phyloP scores from a whole-genome alignment of 2,329 filamentous ascomycete species.

The Aspergillus cejpii region DNA sequence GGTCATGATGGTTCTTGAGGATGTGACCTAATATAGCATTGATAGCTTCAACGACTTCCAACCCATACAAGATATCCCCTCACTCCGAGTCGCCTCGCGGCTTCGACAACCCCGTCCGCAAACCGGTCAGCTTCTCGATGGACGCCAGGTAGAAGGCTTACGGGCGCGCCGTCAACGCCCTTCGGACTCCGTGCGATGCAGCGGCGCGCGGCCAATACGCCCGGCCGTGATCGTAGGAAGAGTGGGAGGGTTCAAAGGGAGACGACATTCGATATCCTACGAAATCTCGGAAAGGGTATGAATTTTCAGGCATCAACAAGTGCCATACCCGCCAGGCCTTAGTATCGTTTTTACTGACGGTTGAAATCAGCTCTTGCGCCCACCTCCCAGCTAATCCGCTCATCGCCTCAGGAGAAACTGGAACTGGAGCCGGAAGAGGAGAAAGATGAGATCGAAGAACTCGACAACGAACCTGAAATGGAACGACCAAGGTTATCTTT shows the following conservation, averaged over 20 bases:
- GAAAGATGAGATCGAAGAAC: constrained; percentile 40
- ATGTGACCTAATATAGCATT: constrained; percentile 1
- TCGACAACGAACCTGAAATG: constrained; percentile 44
- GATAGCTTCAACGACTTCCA: constrained; percentile 33
- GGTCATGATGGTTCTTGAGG: neutral
- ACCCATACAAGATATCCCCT: constrained; percentile 27
- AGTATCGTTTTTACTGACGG: too few species aligned
- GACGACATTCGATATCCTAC: constrained; percentile 50
- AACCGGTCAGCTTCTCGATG: constrained; percentile 30
- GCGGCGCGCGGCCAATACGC: constrained; percentile 48
- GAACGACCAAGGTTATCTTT: constrained; percentile 39
- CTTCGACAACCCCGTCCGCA: constrained; percentile 27
- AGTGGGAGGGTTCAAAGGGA: constrained; percentile 48
- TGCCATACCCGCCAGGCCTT: too few species aligned
- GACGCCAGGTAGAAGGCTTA: constrained; percentile 30
- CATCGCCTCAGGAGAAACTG: constrained; percentile 40
- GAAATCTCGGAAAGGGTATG: constrained; percentile 48
- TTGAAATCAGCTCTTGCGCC: constrained; percentile 43
- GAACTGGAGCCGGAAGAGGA: constrained; percentile 15
- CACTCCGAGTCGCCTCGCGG: constrained; percentile 32
- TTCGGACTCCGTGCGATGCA: constrained; percentile 51
- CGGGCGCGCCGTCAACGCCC: constrained; percentile 47
- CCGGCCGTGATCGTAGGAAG: constrained; percentile 44
- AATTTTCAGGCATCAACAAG: neutral
- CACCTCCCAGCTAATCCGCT: constrained; percentile 41